Percentiles rank a stretch among this genome's conserved stretches.
Evolutionary conservation across 1,284 basidiomycete genomes (phyloP).

Genomic region (Dichomitus squalens): DNA sequence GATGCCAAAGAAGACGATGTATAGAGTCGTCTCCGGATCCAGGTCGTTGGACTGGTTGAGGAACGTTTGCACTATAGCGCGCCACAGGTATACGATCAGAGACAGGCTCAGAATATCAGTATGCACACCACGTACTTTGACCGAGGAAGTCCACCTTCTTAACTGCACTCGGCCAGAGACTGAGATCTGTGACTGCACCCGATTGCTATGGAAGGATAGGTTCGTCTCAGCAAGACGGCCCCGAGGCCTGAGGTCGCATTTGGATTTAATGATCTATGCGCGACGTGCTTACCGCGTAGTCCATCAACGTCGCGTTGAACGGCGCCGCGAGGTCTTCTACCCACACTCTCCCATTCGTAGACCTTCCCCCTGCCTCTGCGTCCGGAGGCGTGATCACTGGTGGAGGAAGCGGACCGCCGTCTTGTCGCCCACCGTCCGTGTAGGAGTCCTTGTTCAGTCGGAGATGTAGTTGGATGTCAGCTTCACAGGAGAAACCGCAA

Average conservation of each 20-base stretch:
- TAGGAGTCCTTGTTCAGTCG: conserved; percentile 33
- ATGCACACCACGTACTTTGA: conserved; percentile 30
- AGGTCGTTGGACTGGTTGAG: conserved; percentile 35
- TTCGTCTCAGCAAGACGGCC: too few relatives aligned
- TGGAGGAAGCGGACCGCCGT: conserved; percentile 35
- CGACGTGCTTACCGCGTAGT: conserved; percentile 42
- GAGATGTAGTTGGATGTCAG: background rate
- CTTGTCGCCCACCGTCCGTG: conserved; percentile 36
- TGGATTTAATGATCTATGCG: background rate
- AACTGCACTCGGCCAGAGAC: conserved; percentile 34
- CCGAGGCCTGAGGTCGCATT: conserved; percentile 14
- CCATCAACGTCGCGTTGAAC: conserved; percentile 38
- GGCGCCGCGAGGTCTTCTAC: conserved; percentile 37
- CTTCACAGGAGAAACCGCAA: too few relatives aligned
- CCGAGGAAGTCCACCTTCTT: conserved; percentile 36
- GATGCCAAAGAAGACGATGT: conserved; percentile 42
- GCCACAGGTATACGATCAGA: too few relatives aligned
- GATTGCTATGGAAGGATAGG: too few relatives aligned
- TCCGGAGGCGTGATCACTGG: conserved; percentile 35
- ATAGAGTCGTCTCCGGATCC: conserved; percentile 37
- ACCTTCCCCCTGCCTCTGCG: conserved; percentile 36
- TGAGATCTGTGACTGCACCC: conserved; percentile 38
- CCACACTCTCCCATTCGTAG: conserved; percentile 41
- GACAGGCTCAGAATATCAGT: too few relatives aligned
- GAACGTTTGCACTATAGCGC: conserved; percentile 33